Base-by-base conservation (phyloP, 495 filamentous ascomycete genomes). In the Trichoderma parareesei region DNA sequence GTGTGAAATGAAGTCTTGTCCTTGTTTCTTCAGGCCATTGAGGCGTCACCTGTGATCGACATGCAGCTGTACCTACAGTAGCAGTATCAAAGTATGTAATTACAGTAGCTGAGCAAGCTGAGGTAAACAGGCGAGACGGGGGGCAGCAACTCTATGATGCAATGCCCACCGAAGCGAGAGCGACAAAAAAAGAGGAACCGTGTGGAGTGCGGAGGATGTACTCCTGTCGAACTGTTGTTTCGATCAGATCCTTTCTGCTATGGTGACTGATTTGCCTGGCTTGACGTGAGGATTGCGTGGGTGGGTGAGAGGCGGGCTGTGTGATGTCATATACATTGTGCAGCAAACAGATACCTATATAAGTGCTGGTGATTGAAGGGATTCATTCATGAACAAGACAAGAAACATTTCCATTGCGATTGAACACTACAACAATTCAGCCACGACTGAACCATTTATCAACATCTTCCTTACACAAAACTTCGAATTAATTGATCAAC, bases 231-330 rank as follows among this genome's bases (percentile, higher is more conserved):
- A 27, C 27, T 27, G 27, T 27, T 27, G 27, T 27, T 27, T 27
- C 27, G 27, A 27, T 27, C 27, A 27, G 27, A 18, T 20, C 8
- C 53, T 35, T 38, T 37, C 4, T 57, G 9, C 37, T 27, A 5
- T 16, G 8, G 53, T 27, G 27, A 27, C 27, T 27, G 27, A 27
- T 27, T 27, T 27, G 27, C 27, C 27, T 27, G 20, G 4, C 18
- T 57, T 57, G 53, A 57, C 53, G 53, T 57, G 53, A 13, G 9
- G 10, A 57, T 57, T 55, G 48, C 48, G 48, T 55, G 48, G 10
- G 48, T 55, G 48, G 14, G 4, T 27, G 18, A 7, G 48, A 33
- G 27, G 53, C 14, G 27, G 33, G 10, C 37, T 8, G 9, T 4
- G 53, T 57, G 53, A 57, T 57, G 53, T 57, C 53, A 57, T 57